Base-by-base conservation (phyloP, 768 basidiomycete species). In the Dentipellis fragilis region DNA sequence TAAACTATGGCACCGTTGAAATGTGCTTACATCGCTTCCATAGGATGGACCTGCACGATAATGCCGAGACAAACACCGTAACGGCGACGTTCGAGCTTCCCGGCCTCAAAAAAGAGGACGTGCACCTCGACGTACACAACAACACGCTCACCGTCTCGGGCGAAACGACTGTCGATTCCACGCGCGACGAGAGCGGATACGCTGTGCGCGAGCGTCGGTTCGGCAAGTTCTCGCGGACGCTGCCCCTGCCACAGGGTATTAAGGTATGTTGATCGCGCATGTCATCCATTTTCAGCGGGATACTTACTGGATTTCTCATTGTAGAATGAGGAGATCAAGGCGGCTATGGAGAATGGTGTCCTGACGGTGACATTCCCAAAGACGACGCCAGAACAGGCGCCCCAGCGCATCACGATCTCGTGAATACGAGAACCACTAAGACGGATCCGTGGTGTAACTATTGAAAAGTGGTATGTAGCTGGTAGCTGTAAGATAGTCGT, bases 31-130 rank as follows among this genome's bases (percentile, higher is more conserved):
- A 35, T 6, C 5, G 0, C n/a, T 51, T 38, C n/a, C 16, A 11
- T 23, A 53, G 80, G 57, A 76, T 81, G 74, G 78, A 81, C 58
- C 64, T 80, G 10, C 75, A 79, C 58, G 78, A 81, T 59, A 68
- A 79, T 52, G 36, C 60, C 2, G 71, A 76, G 21, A 66, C 65
- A 22, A 78, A 79, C 58, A 63, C 70, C 17, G 74, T 84, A 51
- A 78, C 75, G 1, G 81, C 80, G 29, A 64, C 71, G 12, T 79
- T 82, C 60, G 82, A 84, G 57, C 67, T 84, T 19, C 80, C 83
- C 1, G 81, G 80, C 12, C 39, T 81, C 47, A 69, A 70, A 56
- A 74, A 76, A 23, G 75, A 80, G 51, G 68, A 80, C 54, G 69
- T 83, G 56, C 64, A 67, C 50, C 74, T 84, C 55, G 79, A 82